Conservation (phyloP, 2,329 filamentous ascomycete species). For the Fusarium temperatum region DNA sequence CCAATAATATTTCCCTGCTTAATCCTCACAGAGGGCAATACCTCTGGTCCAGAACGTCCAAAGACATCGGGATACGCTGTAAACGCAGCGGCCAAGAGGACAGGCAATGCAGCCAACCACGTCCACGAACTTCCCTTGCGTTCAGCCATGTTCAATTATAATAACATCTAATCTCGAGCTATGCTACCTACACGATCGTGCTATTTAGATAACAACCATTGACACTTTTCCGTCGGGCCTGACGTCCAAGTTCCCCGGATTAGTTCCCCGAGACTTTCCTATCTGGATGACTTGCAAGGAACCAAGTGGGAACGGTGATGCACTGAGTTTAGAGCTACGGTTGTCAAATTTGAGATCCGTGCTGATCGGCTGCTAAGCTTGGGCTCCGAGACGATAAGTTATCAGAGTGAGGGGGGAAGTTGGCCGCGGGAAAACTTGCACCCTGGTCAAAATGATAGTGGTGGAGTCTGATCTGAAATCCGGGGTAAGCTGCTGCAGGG, state of each 20-base stretch:
- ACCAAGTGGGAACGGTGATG: slow-evolving; percentile 15
- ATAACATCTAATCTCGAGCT: neutral
- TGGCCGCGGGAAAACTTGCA: slow-evolving; percentile 32
- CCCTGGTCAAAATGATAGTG: neutral
- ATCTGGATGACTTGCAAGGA: neutral
- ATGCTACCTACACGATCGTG: neutral
- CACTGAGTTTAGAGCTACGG: slow-evolving; percentile 15
- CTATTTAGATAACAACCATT: slow-evolving; percentile 23
- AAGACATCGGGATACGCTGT: slow-evolving; percentile 18
- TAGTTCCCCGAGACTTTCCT: slow-evolving; percentile 28
- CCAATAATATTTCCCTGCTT: slow-evolving; percentile 46
- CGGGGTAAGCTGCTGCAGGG: slow-evolving; percentile 27
- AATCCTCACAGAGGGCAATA: slow-evolving; percentile 38
- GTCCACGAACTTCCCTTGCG: slow-evolving; percentile 10
- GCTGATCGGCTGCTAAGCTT: slow-evolving; percentile 18
- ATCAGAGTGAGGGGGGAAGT: slow-evolving; percentile 13
- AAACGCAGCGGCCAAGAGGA: slow-evolving; percentile 25
- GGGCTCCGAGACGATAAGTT: slow-evolving; percentile 20
- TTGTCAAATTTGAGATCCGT: slow-evolving; percentile 32
- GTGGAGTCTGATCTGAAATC: slow-evolving; percentile 11
- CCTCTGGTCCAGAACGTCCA: neutral
- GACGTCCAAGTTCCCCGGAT: slow-evolving; percentile 8
- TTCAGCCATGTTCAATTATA: slow-evolving; percentile 17
- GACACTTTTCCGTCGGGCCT: neutral
- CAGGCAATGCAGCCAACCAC: slow-evolving; percentile 30